Evolutionary conservation across 495 filamentous ascomycete species (phyloP), one percentile per base, ranked within the genome.

Genomic region (Penicillium verhagenii): DNA sequence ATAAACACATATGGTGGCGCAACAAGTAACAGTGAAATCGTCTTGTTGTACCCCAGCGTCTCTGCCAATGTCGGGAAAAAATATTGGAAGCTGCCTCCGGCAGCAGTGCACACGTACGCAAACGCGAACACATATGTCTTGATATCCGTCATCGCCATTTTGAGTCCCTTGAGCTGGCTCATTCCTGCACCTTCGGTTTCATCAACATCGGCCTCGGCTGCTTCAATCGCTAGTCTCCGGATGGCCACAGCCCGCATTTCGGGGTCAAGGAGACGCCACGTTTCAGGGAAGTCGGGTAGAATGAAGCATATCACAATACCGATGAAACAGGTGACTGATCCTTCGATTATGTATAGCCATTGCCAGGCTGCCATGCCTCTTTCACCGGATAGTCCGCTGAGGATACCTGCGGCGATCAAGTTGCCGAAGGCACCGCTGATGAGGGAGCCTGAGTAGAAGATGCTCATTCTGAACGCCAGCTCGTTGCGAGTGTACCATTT

Each of bases 381-480:
- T 4, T 61, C 50, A 16, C 69, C 70, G 4, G 61, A 64, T 14
- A 81, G 52, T 1, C 71, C 71, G 16, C 59, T 46, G 10, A 76
- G 57, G 37, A 79, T 74, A 7, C 81, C 75, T 28, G 76, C 72
- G 11, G 82, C 79, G 20, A 88, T 72, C 13, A 86, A 64, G 5
- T 82, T 82, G 9, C 82, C 82, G 63, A 86, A 86, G 1, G 83
- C 84, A 4, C 83, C 83, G 57, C 70, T 75, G 14, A 86, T 66
- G 14, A 83, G 72, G 3, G 84, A 82, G 14, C 80, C 82, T 37
- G 79, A 83, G 65, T 86, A 85, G 65, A 87, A 87, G 43, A 84
- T 72, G 44, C 76, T 77, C 62, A 79, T 84, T 21, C 81, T 74
- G 8, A 81, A 61, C 24, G 71, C 74, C 13, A 83, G 64, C 59